Percentiles rank a stretch among this genome's conserved stretches.
Evolutionary conservation across 2,329 filamentous ascomycete genomes (phyloP).

Genomic region (Xylaria sp.): DNA sequence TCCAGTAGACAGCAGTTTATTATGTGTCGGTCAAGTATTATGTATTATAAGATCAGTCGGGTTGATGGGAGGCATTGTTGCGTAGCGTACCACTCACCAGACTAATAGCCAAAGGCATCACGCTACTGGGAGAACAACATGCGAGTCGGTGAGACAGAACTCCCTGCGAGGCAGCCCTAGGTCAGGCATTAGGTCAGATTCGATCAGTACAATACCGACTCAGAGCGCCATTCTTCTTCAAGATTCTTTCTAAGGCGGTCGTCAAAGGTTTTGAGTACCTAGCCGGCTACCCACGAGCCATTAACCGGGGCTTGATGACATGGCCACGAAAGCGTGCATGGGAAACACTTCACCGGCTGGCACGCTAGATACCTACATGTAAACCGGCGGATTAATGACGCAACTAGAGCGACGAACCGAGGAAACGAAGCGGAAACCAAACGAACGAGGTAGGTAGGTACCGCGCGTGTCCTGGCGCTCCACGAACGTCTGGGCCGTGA

Average conservation of each 20-base stretch:
- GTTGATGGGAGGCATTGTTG: slow-evolving; percentile 44
- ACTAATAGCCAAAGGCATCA: slow-evolving; percentile 42
- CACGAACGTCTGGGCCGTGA: slow-evolving; percentile 41
- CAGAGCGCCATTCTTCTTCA: slow-evolving; percentile 19
- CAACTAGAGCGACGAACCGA: slow-evolving; percentile 47
- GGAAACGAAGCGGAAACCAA: slow-evolving; percentile 43
- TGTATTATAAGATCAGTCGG: slow-evolving; percentile 49
- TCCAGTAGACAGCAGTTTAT: slow-evolving; percentile 47
- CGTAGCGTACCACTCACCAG: slow-evolving; percentile 48
- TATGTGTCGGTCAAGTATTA: slow-evolving; percentile 50
- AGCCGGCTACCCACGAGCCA: slow-evolving; percentile 52
- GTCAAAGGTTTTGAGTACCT: slow-evolving; percentile 44
- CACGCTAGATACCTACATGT: slow-evolving; percentile 45
- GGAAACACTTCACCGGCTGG: slow-evolving; percentile 52
- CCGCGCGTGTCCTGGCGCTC: slow-evolving; percentile 40
- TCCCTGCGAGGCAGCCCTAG: slow-evolving; percentile 33
- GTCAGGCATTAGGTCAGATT: slow-evolving; percentile 31
- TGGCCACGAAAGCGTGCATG: slow-evolving; percentile 61
- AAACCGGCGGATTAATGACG: slow-evolving; percentile 49
- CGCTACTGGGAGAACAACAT: slow-evolving; percentile 41
- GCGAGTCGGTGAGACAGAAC: slow-evolving; percentile 46
- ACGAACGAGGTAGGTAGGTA: slow-evolving; percentile 43
- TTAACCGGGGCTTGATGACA: slow-evolving; percentile 53
- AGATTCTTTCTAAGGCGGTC: slow-evolving; percentile 25
- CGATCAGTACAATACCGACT: slow-evolving; percentile 26